Base-by-base conservation (phyloP, 75 land plant species). In the Gnetum montanum region DNA sequence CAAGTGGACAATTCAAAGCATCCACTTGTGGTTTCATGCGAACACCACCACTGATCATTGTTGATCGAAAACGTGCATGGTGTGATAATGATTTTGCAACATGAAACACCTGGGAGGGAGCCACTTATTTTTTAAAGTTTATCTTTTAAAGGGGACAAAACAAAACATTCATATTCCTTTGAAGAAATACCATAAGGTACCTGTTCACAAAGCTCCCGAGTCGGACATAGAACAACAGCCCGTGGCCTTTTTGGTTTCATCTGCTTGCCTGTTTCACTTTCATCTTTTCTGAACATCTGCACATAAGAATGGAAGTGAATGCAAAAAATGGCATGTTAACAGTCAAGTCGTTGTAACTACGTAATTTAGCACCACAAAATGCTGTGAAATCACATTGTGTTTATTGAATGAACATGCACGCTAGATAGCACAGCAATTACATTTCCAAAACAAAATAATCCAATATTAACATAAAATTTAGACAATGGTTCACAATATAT, bases 31-130 rank as follows among this genome's bases (percentile, higher is more conserved):
- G 88, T 57, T 74, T 81, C 66, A 88, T 57, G 12, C 92, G 79
- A 34, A 75, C 75, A 54, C 99, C 99, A 34, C 99, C 99, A 63
- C 92, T 84, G 8, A 95, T 81, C 96, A 95, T 80, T 6, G 85
- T 83, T 25, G 88, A 76, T 35, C 99, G 70, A 46, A 95, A 95
- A 23, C 86, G 49, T 38, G 99, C 99, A 79, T 86, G 97, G 59
- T 95, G 99, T 33, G 92, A 80, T 29, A 95, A 62, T 27, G 99
- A 80, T 43, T 95, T 95, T 23, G 99, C 78, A 6, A 95, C 99
- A 37, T 79, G 91, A 60, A 86, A 90, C 8, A 95, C 99, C 74
- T 64, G 62, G 35, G 51, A 28, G 8, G n/a, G n/a, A n/a, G n/a
- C n/a, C n/a, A n/a, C n/a, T n/a, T n/a, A 41, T 22, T 29, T 43